These are phyloP conservation scores for Trichoderma arundinaceum DNA, from an alignment of 2,329 filamentous ascomycete genomes.

Conservation along the genomic window DNA sequence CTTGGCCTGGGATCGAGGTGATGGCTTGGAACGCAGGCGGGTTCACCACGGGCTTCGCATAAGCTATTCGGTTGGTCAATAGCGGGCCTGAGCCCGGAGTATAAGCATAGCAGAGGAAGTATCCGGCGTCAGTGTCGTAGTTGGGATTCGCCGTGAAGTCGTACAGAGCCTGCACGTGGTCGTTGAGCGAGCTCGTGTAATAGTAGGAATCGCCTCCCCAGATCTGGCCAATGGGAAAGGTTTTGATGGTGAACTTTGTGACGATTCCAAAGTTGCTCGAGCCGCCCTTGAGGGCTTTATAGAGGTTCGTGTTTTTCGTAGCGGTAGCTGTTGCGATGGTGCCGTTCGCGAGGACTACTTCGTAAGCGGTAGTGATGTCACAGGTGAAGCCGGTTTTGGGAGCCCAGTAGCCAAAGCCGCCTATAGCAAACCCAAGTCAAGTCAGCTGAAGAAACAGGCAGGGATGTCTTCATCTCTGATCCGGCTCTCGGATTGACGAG, in stretches of 20 bases:
- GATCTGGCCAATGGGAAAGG: conserved; percentile 40
- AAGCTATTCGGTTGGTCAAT: background rate
- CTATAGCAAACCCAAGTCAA: background rate
- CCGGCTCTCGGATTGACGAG: background rate
- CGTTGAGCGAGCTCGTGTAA: conserved; percentile 36
- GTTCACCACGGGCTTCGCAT: conserved; percentile 18
- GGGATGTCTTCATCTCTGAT: background rate
- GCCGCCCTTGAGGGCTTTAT: conserved; percentile 15
- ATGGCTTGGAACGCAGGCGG: conserved; percentile 17
- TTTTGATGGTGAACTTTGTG: conserved; percentile 33
- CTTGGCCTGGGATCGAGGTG: background rate
- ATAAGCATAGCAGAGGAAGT: conserved; percentile 42
- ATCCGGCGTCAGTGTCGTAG: conserved; percentile 43
- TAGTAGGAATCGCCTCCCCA: conserved; percentile 36
- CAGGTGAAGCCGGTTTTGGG: conserved; percentile 40
- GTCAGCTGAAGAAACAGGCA: background rate
- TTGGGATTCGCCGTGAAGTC: conserved; percentile 42
- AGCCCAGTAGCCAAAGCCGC: conserved; percentile 42
- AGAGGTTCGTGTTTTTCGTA: background rate
- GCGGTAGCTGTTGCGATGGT: background rate
- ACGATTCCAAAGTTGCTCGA: conserved; percentile 36
- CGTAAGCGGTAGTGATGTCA: conserved; percentile 37
- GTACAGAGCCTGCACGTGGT: conserved; percentile 40
- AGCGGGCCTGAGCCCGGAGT: background rate
- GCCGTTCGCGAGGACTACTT: conserved; percentile 14